Base-by-base conservation (phyloP, 2,329 filamentous ascomycete species). In the Trichoderma aggressivum region DNA sequence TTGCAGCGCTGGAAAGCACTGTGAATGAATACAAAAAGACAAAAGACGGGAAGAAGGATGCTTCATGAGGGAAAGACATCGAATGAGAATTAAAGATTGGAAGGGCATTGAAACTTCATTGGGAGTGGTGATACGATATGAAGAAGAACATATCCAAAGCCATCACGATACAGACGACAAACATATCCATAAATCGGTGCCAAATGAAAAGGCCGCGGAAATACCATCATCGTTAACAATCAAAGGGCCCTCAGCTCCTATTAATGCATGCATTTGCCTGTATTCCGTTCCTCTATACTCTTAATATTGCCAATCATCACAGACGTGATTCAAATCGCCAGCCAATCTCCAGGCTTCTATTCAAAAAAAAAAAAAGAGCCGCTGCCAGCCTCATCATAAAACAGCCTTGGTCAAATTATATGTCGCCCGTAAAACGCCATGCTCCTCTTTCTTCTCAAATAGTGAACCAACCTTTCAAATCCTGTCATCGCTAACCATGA, bases 21-120 rank as follows among this genome's bases (percentile, higher is more conserved):
- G 71, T 72, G 5, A 43, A 71, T 7, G 64, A 71, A 21, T 72
- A 72, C 24, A 7, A 71, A 50, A 34, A 43, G 63, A 34, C 63
- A 7, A 71, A 63, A 10, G 43, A 68, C 7, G 56, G 16, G 10
- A 24, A 30, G 21, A 47, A 56, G 24, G 24, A 53, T 39, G 26
- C 32, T 2, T 10, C 56, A 26, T 61, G 18, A 47, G 14, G 26
- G 16, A 16, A 12, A 6, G 12, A 47, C 18, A 28, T 3, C 10
- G 3, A n/a, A n/a, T 18, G 1, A 12, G 18, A 7, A 58, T 24
- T 14, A 3, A 5, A 12, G 4, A 58, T 28, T 2, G n/a, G 32
- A 39, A 30, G 16, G 24, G 2, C 12, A 24, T 30, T n/a, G 6
- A 12, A 14, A 11, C 16, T n/a, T 10, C 36, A 47, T 30, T 2